Percentiles rank a stretch among this genome's conserved stretches.
These are phyloP conservation scores for Posidonia australis DNA, from an alignment of 106 monocot species.

Conservation along the genomic window DNA sequence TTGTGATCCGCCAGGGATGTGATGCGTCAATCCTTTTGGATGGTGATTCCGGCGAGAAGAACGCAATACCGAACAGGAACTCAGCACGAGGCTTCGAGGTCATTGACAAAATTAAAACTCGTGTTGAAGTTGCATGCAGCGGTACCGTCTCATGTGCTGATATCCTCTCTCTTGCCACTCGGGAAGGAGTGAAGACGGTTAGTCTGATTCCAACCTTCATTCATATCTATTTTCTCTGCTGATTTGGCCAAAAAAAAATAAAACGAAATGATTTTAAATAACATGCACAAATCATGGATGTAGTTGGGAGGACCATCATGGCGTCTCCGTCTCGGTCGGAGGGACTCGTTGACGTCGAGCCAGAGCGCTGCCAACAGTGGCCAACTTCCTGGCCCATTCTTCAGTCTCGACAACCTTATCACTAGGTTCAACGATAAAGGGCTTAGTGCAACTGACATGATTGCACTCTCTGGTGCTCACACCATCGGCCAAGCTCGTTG, in stretches of 20 bases:
- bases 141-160: slow-evolving; percentile 50
- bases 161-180: slow-evolving; percentile 34
- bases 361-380: slow-evolving; percentile 1
- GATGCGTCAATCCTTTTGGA: slow-evolving; percentile 26
- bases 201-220: background rate
- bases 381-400: slow-evolving; percentile 4
- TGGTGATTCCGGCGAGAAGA: slow-evolving; percentile 16
- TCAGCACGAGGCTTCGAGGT: slow-evolving; percentile 14
- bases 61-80: slow-evolving; percentile 18
- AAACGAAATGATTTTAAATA: background rate
- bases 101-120: slow-evolving; percentile 26
- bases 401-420: slow-evolving; percentile 9
- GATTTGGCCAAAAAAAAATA: too few relatives aligned
- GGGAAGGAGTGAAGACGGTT: slow-evolving; percentile 30
- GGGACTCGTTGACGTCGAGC: slow-evolving; percentile 4
- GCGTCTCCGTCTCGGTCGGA: background rate
- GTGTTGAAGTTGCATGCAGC: slow-evolving; percentile 26
- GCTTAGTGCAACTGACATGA: slow-evolving; percentile 9
- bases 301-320: slow-evolving; percentile 7
- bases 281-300: background rate
- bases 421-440: slow-evolving; percentile 13
- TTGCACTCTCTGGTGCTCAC: slow-evolving; percentile 19
- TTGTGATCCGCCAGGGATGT: slow-evolving; percentile 26
- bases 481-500: slow-evolving; percentile 23
- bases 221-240: background rate